Percentiles rank a stretch among this genome's conserved stretches.
phyloP scores from a whole-genome alignment of 768 basidiomycete genomes.

The Porpolomopsis calyptriformis region DNA sequence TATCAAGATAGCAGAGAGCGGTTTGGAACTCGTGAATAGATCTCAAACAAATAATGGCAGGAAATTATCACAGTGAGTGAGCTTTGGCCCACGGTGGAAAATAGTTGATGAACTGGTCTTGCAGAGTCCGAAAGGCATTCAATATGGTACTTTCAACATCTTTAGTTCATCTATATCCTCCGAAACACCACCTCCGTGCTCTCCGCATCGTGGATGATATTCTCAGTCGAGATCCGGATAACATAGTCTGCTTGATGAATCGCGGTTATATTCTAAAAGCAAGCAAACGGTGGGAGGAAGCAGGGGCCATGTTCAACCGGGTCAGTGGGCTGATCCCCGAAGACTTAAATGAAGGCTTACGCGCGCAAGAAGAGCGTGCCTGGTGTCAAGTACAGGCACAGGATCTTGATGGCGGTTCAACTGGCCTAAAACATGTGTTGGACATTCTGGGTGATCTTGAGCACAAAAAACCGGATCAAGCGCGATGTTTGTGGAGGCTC shows the following conservation, averaged over 20 bases:
- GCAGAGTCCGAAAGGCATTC: slow-evolving; percentile 58
- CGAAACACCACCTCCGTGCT: slow-evolving; percentile 81
- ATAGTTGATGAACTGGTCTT: not conserved
- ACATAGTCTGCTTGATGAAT: slow-evolving; percentile 59
- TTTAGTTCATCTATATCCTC: slow-evolving; percentile 77
- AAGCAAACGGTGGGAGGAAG: slow-evolving; percentile 56
- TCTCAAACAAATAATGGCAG: slow-evolving; percentile 51
- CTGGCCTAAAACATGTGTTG: slow-evolving; percentile 39
- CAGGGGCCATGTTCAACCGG: slow-evolving; percentile 47
- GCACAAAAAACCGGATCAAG: slow-evolving; percentile 46
- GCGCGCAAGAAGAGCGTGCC: slow-evolving; percentile 70
- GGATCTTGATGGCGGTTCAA: slow-evolving; percentile 34
- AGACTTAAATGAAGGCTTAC: slow-evolving; percentile 37
- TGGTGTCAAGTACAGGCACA: slow-evolving; percentile 69
- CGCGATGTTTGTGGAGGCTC: slow-evolving; percentile 77
- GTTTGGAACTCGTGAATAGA: slow-evolving; percentile 44
- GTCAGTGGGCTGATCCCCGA: slow-evolving; percentile 41
- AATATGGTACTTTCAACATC: slow-evolving; percentile 64
- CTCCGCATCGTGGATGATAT: slow-evolving; percentile 63
- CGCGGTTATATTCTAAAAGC: slow-evolving; percentile 64
- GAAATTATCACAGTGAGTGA: slow-evolving; percentile 37
- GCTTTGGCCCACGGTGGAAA: not conserved
- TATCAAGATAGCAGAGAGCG: slow-evolving; percentile 60
- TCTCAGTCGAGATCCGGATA: slow-evolving; percentile 48
- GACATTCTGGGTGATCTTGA: slow-evolving; percentile 34